Conservation (phyloP, 140 eudicot species). For the Bidens hawaiensis region DNA sequence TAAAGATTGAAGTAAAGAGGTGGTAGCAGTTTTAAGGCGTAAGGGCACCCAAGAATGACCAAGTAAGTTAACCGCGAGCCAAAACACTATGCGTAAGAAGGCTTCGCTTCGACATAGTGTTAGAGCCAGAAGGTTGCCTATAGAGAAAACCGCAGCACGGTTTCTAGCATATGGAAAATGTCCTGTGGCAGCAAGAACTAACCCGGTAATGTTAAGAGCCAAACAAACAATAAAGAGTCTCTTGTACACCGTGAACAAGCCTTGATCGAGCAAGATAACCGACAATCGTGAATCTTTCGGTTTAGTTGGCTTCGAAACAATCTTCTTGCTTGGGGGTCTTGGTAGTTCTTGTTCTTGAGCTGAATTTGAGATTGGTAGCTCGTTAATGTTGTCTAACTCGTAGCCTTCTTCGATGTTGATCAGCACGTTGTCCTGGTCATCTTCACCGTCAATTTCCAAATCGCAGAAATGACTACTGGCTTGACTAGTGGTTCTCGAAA, state of each 20-base stretch:
- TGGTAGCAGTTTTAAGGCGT: slow-evolving; percentile 48
- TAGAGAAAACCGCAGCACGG: slow-evolving; percentile 55
- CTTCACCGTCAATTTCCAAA: slow-evolving; percentile 44
- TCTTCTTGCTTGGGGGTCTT: slow-evolving; percentile 17
- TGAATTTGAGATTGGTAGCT: neutral
- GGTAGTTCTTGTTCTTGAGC: slow-evolving; percentile 22
- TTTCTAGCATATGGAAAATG: slow-evolving; percentile 49
- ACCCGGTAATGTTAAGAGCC: slow-evolving; percentile 38
- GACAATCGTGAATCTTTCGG: slow-evolving; percentile 48
- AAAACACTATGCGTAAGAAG: slow-evolving; percentile 49
- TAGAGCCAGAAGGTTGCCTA: slow-evolving; percentile 57
- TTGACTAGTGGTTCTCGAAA: slow-evolving; percentile 37
- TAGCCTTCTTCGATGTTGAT: slow-evolving; percentile 54
- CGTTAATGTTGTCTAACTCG: slow-evolving; percentile 15
- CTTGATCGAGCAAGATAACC: slow-evolving; percentile 75
- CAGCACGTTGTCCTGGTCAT: slow-evolving; percentile 20
- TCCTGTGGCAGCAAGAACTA: slow-evolving; percentile 61
- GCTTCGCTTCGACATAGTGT: slow-evolving; percentile 76
- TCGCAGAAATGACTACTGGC: slow-evolving; percentile 83
- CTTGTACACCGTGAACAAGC: slow-evolving; percentile 75
- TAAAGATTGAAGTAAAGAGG: slow-evolving; percentile 59
- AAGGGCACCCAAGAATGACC: slow-evolving; percentile 74
- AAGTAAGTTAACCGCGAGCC: slow-evolving; percentile 48
- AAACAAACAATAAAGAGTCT: slow-evolving; percentile 53
- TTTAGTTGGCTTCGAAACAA: slow-evolving; percentile 18